A percentile compares a stretch with the other conserved stretches of the same genome.
Conservation (phyloP, 2,329 filamentous ascomycete genomes). For the Colletotrichum lindemuthianum region DNA sequence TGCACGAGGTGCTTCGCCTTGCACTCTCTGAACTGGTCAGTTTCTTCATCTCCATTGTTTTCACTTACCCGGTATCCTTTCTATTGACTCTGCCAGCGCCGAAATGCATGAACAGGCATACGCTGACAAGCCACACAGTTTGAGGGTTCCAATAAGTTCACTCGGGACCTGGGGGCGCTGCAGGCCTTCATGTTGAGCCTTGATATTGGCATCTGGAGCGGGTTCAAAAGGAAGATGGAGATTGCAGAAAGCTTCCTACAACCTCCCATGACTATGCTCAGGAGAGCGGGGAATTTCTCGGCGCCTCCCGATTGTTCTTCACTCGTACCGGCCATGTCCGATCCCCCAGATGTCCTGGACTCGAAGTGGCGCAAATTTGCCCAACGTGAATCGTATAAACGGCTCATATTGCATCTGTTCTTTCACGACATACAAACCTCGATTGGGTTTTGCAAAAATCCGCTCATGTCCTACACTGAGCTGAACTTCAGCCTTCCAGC, state of each 20-base stretch:
- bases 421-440: constrained; percentile 45
- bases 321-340: constrained; percentile 18
- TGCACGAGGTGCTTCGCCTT: constrained; percentile 50
- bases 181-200: constrained; percentile 49
- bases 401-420: constrained; percentile 43
- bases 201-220: constrained; percentile 50
- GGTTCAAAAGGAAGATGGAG: constrained; percentile 48
- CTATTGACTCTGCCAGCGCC: not conserved
- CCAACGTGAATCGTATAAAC: constrained; percentile 44
- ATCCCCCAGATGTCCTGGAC: constrained; percentile 30
- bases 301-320: constrained; percentile 23
- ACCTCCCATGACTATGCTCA: constrained; percentile 52
- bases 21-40: constrained; percentile 40
- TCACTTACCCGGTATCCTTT: not conserved
- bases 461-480: constrained; percentile 46
- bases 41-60: not conserved
- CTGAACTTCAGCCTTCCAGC: constrained; percentile 40
- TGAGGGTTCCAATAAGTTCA: constrained; percentile 46
- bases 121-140: constrained; percentile 37
- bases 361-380: constrained; percentile 41
- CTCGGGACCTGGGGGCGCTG: constrained; percentile 44
- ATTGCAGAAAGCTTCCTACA: constrained; percentile 49
- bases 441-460: constrained; percentile 42
- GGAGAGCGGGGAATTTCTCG: constrained; percentile 45
- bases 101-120: not conserved